These are phyloP conservation scores for Magnolia kwangsiensis DNA, from an alignment of 164 flowering plant species.

Conservation along the genomic window DNA sequence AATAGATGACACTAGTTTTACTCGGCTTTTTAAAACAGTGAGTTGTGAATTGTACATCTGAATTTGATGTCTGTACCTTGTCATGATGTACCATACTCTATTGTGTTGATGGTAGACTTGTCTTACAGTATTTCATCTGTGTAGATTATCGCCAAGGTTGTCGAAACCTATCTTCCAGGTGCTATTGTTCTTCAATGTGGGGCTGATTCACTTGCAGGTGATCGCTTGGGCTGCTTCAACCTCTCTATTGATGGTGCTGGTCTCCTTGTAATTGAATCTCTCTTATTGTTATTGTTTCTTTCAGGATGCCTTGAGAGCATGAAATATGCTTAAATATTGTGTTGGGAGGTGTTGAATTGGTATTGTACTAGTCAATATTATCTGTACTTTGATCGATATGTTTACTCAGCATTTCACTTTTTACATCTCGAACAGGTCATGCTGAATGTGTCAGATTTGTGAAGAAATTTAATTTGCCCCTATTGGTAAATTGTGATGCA, in stretches of 20 bases:
- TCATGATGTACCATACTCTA: slow-evolving; percentile 2
- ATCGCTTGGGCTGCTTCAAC: slow-evolving; percentile 97
- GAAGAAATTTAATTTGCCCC: slow-evolving; percentile 88
- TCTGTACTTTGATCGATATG: background rate
- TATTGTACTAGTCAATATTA: background rate
- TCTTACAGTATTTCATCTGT: slow-evolving; percentile 12
- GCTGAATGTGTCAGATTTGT: slow-evolving; percentile 94
- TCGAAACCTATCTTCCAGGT: slow-evolving; percentile 85
- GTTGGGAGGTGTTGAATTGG: background rate
- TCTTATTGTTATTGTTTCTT: slow-evolving; percentile 2
- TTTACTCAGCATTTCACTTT: background rate
- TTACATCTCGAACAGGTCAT: slow-evolving; percentile 53
- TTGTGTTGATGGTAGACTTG: slow-evolving; percentile 10
- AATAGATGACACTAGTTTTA: slow-evolving; percentile 89
- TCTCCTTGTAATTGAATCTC: slow-evolving; percentile 39
- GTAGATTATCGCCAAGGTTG: slow-evolving; percentile 92
- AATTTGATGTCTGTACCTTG: background rate
- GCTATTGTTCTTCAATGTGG: slow-evolving; percentile 98
- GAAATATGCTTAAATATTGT: background rate
- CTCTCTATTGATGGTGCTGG: slow-evolving; percentile 95
- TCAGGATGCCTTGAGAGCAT: background rate
- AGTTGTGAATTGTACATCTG: slow-evolving; percentile 22
- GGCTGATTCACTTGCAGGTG: slow-evolving; percentile 98
- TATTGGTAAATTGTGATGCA: slow-evolving; percentile 56
- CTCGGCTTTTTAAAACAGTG: slow-evolving; percentile 85